Conservation (phyloP, 2,329 filamentous ascomycete genomes). For the Xylariaceae sp. region DNA sequence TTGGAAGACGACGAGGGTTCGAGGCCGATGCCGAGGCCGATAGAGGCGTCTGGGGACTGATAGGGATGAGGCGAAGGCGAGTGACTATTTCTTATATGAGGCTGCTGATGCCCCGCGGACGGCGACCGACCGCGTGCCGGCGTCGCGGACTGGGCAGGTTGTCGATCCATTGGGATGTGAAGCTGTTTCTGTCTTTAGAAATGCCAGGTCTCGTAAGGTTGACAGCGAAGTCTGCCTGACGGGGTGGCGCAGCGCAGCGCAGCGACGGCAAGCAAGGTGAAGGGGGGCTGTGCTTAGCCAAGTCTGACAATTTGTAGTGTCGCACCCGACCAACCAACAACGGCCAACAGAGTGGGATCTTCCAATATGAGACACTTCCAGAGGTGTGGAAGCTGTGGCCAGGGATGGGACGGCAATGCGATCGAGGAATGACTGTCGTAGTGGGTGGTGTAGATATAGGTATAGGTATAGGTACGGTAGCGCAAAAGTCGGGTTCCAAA, state of each 20-base stretch:
- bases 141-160: constrained; percentile 42
- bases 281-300: constrained; percentile 42
- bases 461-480: too few species aligned
- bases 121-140: constrained; percentile 64
- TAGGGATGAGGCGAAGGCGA: constrained; percentile 68
- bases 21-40: constrained; percentile 65
- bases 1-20: constrained; percentile 57
- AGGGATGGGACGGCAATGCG: constrained; percentile 7
- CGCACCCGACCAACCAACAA: constrained; percentile 28
- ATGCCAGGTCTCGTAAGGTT: constrained; percentile 38
- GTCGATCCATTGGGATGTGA: constrained; percentile 57
- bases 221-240: constrained; percentile 42
- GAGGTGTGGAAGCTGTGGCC: constrained; percentile 12
- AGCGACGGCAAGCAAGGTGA: constrained; percentile 28
- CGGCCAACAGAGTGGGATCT: constrained; percentile 15
- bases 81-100: constrained; percentile 73
- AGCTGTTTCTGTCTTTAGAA: constrained; percentile 47
- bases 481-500: neutral
- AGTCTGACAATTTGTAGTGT: constrained; percentile 36
- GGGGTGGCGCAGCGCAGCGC: constrained; percentile 41
- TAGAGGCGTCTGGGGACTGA: constrained; percentile 56
- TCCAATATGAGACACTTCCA: constrained; percentile 27
- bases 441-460: too few species aligned
- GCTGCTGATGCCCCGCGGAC: constrained; percentile 63
- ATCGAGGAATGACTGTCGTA: too few species aligned